Base-by-base conservation (phyloP, 1,284 basidiomycete species). In the Microbotryum intermedium region DNA sequence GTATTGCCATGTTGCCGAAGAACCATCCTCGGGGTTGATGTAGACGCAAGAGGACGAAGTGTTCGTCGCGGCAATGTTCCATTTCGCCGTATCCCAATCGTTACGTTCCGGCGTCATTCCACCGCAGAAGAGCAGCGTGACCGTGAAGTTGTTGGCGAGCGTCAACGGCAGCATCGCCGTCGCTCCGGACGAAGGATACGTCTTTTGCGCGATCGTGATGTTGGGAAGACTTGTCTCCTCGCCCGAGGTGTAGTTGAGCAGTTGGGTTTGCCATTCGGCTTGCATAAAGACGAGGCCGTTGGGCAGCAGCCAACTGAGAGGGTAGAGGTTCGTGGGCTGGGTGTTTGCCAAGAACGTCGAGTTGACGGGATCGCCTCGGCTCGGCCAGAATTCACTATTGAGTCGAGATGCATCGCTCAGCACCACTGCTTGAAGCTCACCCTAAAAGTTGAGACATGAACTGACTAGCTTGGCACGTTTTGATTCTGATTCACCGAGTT, bases 281-380 rank as follows among this genome's bases (percentile, higher is more conserved):
- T 49, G 59, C 55, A 50, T 46, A 29, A 54, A 66, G 43, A 66
- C 29, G 71, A 83, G 84, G 47, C 90, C 90, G 3, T 85, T 88
- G 2, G 87, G 83, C 78, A 94, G 81, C 55, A 92, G 80, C 81
- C 82, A 94, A 0, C 86, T 84, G 68, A 90, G 83, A 0, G 89
- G 83, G 67, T 92, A 95, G 4, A 91, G 80, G 76, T 95, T 94
- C 70, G 92, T 80, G 50, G 90, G 90, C 48, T 88, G 86, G 0
- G 90, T 90, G 49, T 82, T 79, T 61, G 82, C 75, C 76, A 95
- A 81, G 77, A 95, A 55, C 18, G 23, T 34, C 44, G 44, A 47
- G 26, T 51, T 55, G 25, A 46, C 23, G 6, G 43, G 44, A 9
- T 42, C 53, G n/a, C 48, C 58, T 4, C 50, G 21, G 13, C 23